These are phyloP conservation scores for Dothistroma septosporum DNA, from an alignment of 2,329 filamentous ascomycete genomes.

Conservation along the genomic window DNA sequence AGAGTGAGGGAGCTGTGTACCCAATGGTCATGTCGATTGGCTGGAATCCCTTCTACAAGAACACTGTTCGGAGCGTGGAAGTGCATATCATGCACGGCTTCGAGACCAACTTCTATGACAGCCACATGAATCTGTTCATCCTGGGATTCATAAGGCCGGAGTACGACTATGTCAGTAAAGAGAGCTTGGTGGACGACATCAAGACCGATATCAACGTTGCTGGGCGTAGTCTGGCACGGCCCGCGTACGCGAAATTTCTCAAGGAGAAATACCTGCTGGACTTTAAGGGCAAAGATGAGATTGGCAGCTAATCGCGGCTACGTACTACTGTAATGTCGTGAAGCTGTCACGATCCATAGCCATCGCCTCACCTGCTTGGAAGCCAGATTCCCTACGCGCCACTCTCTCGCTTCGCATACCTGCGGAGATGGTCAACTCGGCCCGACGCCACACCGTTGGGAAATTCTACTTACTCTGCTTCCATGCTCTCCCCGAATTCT, in stretches of 20 bases:
- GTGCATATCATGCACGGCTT: slow-evolving; percentile 68
- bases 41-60: slow-evolving; percentile 97
- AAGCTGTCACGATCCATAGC: neutral
- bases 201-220: slow-evolving; percentile 82
- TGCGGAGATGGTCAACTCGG: slow-evolving; percentile 11
- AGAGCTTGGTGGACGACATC: slow-evolving; percentile 85
- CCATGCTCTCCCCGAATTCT: slow-evolving; percentile 29
- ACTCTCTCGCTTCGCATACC: slow-evolving; percentile 33
- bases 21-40: slow-evolving; percentile 93
- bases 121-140: slow-evolving; percentile 72
- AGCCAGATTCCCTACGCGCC: slow-evolving; percentile 22
- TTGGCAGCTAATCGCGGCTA: slow-evolving; percentile 24
- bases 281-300: slow-evolving; percentile 32
- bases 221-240: slow-evolving; percentile 63
- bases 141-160: slow-evolving; percentile 86
- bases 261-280: slow-evolving; percentile 41
- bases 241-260: slow-evolving; percentile 55
- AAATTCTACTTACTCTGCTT: slow-evolving; percentile 26
- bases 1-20: slow-evolving; percentile 49
- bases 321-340: neutral
- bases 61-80: slow-evolving; percentile 71
- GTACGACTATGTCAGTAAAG: slow-evolving; percentile 78
- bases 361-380: neutral
- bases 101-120: slow-evolving; percentile 76
- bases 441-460: neutral